Evolutionary conservation across 768 basidiomycete species (phyloP).

Genomic region (Lentinula guzmanii): DNA sequence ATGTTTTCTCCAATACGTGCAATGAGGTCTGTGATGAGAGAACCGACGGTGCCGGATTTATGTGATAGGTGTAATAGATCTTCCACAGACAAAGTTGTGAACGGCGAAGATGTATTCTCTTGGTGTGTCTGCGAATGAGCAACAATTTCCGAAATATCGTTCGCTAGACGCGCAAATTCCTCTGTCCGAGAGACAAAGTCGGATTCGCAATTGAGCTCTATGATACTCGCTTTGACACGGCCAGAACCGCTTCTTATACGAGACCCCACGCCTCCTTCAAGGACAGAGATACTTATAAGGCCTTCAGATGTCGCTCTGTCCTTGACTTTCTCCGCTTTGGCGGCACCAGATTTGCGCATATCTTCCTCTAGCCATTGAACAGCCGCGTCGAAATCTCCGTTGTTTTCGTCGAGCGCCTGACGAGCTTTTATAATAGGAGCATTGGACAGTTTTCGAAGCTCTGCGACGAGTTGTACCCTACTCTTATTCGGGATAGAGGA

Average conservation of each 20-base stretch:
- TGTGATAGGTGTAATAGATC: slow-evolving; percentile 34
- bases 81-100: slow-evolving; percentile 48
- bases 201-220: slow-evolving; percentile 95
- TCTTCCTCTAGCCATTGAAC: slow-evolving; percentile 80
- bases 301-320: slow-evolving; percentile 75
- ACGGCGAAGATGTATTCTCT: slow-evolving; percentile 18
- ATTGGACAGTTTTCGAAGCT: slow-evolving; percentile 75
- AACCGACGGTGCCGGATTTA: slow-evolving; percentile 43
- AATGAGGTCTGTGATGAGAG: slow-evolving; percentile 63
- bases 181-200: slow-evolving; percentile 91
- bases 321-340: slow-evolving; percentile 79
- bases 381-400: slow-evolving; percentile 70
- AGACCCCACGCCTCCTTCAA: slow-evolving; percentile 54
- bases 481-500: slow-evolving; percentile 52
- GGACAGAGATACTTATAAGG: slow-evolving; percentile 67
- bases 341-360: slow-evolving; percentile 60
- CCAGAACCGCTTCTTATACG: slow-evolving; percentile 27
- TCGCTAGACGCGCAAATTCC: slow-evolving; percentile 70
- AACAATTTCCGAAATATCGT: slow-evolving; percentile 78
- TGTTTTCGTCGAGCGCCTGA: slow-evolving; percentile 72
- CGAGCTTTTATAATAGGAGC: slow-evolving; percentile 86
- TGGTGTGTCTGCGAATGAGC: slow-evolving; percentile 61
- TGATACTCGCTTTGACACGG: slow-evolving; percentile 71
- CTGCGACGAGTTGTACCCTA: slow-evolving; percentile 73
- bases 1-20: slow-evolving; percentile 81